Percentiles rank a stretch among this genome's conserved stretches.
Evolutionary conservation across 2,329 filamentous ascomycete species (phyloP).

Genomic region (Alternaria rosae): DNA sequence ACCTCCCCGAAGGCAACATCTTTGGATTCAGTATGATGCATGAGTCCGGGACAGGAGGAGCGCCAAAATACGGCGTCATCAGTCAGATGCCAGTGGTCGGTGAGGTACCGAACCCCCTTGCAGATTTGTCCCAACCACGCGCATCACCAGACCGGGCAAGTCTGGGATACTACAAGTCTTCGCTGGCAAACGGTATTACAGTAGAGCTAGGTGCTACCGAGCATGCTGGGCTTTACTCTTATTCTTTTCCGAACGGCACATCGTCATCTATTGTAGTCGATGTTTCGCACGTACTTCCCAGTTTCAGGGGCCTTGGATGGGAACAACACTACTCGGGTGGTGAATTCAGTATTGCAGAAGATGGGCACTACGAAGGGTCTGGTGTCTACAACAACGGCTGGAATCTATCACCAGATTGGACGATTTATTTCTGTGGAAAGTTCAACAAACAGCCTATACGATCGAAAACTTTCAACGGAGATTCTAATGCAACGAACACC

Average conservation of each 20-base stretch:
- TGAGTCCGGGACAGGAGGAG: slow-evolving; percentile 46
- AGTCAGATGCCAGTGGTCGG: slow-evolving; percentile 46
- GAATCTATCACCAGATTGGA: slow-evolving; percentile 69
- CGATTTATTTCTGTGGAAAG: slow-evolving; percentile 68
- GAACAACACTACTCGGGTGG: slow-evolving; percentile 71
- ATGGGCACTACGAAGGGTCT: slow-evolving; percentile 65
- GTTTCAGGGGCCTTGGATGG: slow-evolving; percentile 66
- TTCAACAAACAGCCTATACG: slow-evolving; percentile 57
- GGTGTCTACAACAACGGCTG: slow-evolving; percentile 72
- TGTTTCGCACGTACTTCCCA: slow-evolving; percentile 69
- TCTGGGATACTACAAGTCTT: slow-evolving; percentile 69
- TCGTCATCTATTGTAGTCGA: slow-evolving; percentile 64
- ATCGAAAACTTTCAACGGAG: slow-evolving; percentile 43
- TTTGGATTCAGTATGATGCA: slow-evolving; percentile 49
- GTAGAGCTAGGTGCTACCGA: slow-evolving; percentile 66
- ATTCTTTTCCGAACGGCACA: slow-evolving; percentile 60
- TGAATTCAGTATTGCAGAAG: slow-evolving; percentile 60
- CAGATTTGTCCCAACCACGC: slow-evolving; percentile 62
- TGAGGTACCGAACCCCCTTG: slow-evolving; percentile 59
- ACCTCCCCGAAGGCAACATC: slow-evolving; percentile 40
- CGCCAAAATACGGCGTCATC: slow-evolving; percentile 47
- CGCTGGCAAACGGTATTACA: slow-evolving; percentile 61
- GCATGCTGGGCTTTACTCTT: slow-evolving; percentile 66
- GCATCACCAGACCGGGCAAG: slow-evolving; percentile 59
- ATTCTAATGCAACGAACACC: slow-evolving; percentile 17